A percentile compares a stretch with the other conserved stretches of the same genome.
These are phyloP conservation scores for Neonectria neomacrospora DNA, from an alignment of 2,329 filamentous ascomycete genomes.

Conservation along the genomic window DNA sequence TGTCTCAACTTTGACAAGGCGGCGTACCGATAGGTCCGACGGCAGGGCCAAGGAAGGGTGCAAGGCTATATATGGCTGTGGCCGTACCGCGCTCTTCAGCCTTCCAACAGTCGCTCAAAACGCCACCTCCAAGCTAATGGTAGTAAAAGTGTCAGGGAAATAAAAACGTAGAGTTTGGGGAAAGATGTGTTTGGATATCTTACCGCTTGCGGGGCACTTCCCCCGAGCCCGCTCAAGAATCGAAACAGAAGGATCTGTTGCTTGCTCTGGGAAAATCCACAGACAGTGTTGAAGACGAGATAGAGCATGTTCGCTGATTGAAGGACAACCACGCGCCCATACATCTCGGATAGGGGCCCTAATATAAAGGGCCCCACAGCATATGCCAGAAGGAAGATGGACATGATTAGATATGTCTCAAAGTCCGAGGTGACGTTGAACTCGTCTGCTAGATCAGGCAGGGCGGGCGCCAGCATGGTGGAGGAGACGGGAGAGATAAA, in stretches of 20 bases:
- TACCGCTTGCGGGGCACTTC: slow-evolving; percentile 58
- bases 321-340: slow-evolving; percentile 58
- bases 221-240: slow-evolving; percentile 60
- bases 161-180: fast-evolving
- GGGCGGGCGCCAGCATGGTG: slow-evolving; percentile 61
- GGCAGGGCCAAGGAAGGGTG: slow-evolving; percentile 57
- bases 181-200: slow-evolving; percentile 3
- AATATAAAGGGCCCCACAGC: slow-evolving; percentile 64
- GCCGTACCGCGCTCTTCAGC: slow-evolving; percentile 53
- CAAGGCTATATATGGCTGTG: slow-evolving; percentile 50
- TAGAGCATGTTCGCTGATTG: slow-evolving; percentile 61
- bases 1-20: too few species aligned
- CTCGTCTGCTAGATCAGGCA: slow-evolving; percentile 56
- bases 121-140: slow-evolving; percentile 55
- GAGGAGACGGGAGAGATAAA: slow-evolving; percentile 68
- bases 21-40: slow-evolving; percentile 53
- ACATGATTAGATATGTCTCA: slow-evolving; percentile 63
- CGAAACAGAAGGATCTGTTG: slow-evolving; percentile 61
- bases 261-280: slow-evolving; percentile 59
- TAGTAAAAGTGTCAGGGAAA: not conserved
- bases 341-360: slow-evolving; percentile 64
- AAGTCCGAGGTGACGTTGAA: slow-evolving; percentile 56
- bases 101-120: slow-evolving; percentile 60
- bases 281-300: slow-evolving; percentile 64
- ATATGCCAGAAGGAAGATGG: slow-evolving; percentile 69